These are phyloP conservation scores for Yamadazyma insecticola DNA, from an alignment of 805 yeast genomes.

Conservation along the genomic window DNA sequence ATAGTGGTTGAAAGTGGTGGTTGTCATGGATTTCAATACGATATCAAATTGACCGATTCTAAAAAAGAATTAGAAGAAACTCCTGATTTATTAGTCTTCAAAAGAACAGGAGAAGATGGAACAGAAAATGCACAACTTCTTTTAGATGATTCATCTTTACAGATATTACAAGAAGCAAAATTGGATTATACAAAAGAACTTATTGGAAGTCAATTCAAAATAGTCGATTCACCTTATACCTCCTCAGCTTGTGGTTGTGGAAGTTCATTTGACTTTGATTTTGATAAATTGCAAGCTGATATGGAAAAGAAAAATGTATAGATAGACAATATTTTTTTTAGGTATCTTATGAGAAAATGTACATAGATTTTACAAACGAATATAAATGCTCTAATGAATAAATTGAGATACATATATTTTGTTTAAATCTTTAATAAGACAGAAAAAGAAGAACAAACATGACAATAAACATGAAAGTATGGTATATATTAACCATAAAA, in stretches of 20 bases:
- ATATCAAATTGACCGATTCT: slow-evolving; percentile 55
- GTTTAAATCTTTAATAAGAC: no score
- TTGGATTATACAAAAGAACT: slow-evolving; percentile 87
- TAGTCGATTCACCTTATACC: slow-evolving; percentile 86
- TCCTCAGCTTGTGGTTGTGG: slow-evolving; percentile 48
- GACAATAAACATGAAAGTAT: no score
- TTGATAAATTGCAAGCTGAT: slow-evolving; percentile 35
- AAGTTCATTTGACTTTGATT: slow-evolving; percentile 43
- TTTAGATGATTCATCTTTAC: slow-evolving; percentile 76
- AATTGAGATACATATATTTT: no score
- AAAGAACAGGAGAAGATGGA: slow-evolving; percentile 50
- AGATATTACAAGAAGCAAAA: slow-evolving; percentile 77
- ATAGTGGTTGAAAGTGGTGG: slow-evolving; percentile 92
- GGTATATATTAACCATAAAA: no score
- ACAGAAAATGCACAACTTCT: slow-evolving; percentile 52
- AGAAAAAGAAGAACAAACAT: no score
- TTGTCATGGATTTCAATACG: slow-evolving; percentile 95
- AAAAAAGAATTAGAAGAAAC: slow-evolving; percentile 30
- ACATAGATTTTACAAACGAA: no score
- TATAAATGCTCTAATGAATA: no score
- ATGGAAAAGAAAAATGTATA: slow-evolving; percentile 9
- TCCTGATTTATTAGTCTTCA: slow-evolving; percentile 50
- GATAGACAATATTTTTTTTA: no score
- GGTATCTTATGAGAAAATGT: no score
- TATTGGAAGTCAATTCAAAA: slow-evolving; percentile 91